phyloP scores from a whole-genome alignment of 2,329 filamentous ascomycete species.

The Thelonectria blattea region DNA sequence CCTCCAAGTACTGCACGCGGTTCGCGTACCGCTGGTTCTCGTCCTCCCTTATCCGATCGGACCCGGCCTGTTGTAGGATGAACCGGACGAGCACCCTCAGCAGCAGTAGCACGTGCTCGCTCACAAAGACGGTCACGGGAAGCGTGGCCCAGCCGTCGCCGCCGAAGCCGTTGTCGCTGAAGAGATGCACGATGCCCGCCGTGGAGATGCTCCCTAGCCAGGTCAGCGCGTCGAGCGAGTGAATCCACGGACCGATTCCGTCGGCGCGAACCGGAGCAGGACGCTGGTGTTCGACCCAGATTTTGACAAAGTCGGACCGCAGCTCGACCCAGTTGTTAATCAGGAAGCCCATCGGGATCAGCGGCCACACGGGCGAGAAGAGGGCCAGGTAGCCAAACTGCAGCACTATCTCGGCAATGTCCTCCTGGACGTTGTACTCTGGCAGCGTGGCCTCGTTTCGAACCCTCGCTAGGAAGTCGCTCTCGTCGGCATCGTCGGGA shows the following conservation, averaged over 20 bases:
- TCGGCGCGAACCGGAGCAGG: slow-evolving; percentile 73
- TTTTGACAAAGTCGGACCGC: slow-evolving; percentile 78
- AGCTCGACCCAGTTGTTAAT: slow-evolving; percentile 81
- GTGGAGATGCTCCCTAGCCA: slow-evolving; percentile 77
- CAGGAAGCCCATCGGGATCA: slow-evolving; percentile 74
- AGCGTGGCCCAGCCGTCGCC: slow-evolving; percentile 68
- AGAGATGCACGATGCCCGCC: slow-evolving; percentile 76
- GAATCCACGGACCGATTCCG: slow-evolving; percentile 76
- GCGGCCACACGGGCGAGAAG: slow-evolving; percentile 78
- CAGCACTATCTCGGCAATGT: slow-evolving; percentile 75
- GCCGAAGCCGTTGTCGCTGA: slow-evolving; percentile 61
- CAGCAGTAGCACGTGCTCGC: slow-evolving; percentile 73
- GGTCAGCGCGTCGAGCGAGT: slow-evolving; percentile 70
- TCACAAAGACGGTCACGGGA: slow-evolving; percentile 73
- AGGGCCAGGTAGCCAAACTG: slow-evolving; percentile 77
- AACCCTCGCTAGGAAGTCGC: slow-evolving; percentile 65
- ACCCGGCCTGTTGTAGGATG: slow-evolving; percentile 47
- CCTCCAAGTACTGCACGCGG: slow-evolving; percentile 46
- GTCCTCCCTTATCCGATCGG: slow-evolving; percentile 48
- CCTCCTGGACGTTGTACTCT: slow-evolving; percentile 74
- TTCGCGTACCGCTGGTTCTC: slow-evolving; percentile 47
- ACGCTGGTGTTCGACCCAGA: slow-evolving; percentile 74
- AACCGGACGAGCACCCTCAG: slow-evolving; percentile 54
- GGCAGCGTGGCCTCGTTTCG: slow-evolving; percentile 72
- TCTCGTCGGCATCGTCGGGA: slow-evolving; percentile 68